Base-by-base conservation (phyloP, 2,329 filamentous ascomycete species). In the Diaporthe velutina region DNA sequence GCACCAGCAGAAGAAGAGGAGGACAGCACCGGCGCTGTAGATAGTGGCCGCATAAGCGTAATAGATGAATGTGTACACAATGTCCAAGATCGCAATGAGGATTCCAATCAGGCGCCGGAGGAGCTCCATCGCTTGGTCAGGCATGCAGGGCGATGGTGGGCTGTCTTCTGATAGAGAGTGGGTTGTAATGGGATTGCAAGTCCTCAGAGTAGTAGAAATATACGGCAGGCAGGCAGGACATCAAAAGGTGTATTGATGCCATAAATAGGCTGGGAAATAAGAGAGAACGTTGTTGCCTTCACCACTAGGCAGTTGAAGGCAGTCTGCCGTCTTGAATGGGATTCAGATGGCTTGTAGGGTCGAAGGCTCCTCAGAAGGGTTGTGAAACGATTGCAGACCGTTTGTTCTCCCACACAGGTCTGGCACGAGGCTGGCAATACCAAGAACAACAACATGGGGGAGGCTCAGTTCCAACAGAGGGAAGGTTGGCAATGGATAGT, bases 1-100 rank as follows among this genome's bases (percentile, higher is more conserved):
- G 40, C 75, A 77, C 70, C 57, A 54, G 9, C 48, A 38, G 52
- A 60, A 19, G 48, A 60, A 17, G 4, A 50, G 25, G 30, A 67
- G 7, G 25, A 38, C 22, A 17, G 58, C 42, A 17, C 58, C 70
- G 40, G 25, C 12, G n/a, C 13, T 10, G 52, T 73, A 22, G 60
- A 68, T 30, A 42, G 40, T 40, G 22, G 48, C 22, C n/a, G 42
- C 40, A 33, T 48, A 38, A 7, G 48, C 48, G 33, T 42, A 70
- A 25, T 72, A 55, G 33, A 54, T 8, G 7, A 72, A 25, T 13
- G 38, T 58, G 40, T 48, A 68, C 4, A 17, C 38, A 13, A 45
- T 15, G 10, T 42, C 45, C 25, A 61, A 55, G 2, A 48, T 19
- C 17, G 66, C 25, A 8, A 64, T 28, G 35, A 70, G 35, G 7